Evolutionary conservation across 1,284 basidiomycete species (phyloP), one percentile per base, ranked within the genome.

Genomic region (Agaricales sp.): DNA sequence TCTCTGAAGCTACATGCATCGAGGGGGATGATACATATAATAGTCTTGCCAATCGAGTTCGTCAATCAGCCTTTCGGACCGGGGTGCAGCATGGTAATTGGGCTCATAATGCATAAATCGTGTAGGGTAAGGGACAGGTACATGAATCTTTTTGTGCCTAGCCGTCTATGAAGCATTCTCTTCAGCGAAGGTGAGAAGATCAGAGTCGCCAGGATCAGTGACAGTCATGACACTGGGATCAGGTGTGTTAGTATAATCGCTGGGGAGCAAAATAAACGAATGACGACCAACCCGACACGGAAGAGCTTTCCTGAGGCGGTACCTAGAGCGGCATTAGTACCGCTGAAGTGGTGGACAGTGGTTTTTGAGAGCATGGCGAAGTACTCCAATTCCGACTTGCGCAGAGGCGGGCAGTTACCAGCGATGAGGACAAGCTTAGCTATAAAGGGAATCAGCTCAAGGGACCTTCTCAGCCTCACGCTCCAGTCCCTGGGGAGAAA

Each of bases 351-450:
- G 75, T 97, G 94, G 48, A 97, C 93, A 54, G 85, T 82, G 53
- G 94, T 97, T 79, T 97, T 97, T 57, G 90, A 93, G 62, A 99
- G 80, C 95, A 99, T 99, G 74, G 96, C 96, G 70, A 99, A 99
- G 80, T 99, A 99, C 79, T 99, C 96, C 56, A 99, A 80, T 80
- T 99, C 96, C 52, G 94, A 97, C 73, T 97, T 97, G 72, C 96
- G 91, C 58, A 99, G 82, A 56, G 96, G 96, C 52, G 95, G 96
- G 74, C 93, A 97, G 79, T 99, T 99, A 61, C 92, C 94, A 63
- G 95, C 93, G 67, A 99, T 98, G 67, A 99, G 77, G 63, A 99
- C 87, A 61, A 99, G 91, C 77, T 98, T 99, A 69, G 95, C 96
- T 96, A 67, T 45, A 53, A 47, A 48, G 52, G 47, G 45, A 18